phyloP scores from a whole-genome alignment of 1,284 basidiomycete species.

The Ustilago esculenta region DNA sequence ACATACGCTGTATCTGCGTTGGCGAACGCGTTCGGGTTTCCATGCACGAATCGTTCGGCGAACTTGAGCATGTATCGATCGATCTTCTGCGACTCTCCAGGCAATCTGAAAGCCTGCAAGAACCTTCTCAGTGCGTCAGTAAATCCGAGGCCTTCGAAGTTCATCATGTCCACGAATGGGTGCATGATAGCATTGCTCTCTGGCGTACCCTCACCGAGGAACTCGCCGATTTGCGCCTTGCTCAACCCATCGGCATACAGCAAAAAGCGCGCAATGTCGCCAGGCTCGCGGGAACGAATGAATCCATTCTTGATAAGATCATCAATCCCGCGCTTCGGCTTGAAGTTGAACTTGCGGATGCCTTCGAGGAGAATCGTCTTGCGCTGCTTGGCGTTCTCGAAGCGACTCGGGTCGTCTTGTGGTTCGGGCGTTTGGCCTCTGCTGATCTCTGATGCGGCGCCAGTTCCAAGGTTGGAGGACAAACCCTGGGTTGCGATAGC shows the following conservation, averaged over 20 bases:
- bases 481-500: constrained; percentile 5
- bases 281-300: constrained; percentile 79
- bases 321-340: constrained; percentile 86
- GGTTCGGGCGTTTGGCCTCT: constrained; percentile 32
- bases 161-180: constrained; percentile 67
- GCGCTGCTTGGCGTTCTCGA: constrained; percentile 95
- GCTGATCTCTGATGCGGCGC: constrained; percentile 16
- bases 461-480: constrained; percentile 7
- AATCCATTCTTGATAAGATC: constrained; percentile 90
- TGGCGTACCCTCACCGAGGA: constrained; percentile 75
- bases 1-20: constrained; percentile 67
- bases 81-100: constrained; percentile 67
- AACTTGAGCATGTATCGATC: constrained; percentile 68
- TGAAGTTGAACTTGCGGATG: constrained; percentile 97
- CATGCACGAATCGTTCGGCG: constrained; percentile 64
- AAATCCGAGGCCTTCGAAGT: constrained; percentile 62
- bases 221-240: constrained; percentile 97
- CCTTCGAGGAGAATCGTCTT: constrained; percentile 96
- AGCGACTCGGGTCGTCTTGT: constrained; percentile 86
- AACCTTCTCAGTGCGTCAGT: constrained; percentile 63
- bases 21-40: constrained; percentile 63
- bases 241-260: constrained; percentile 89
- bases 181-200: constrained; percentile 67
- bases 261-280: constrained; percentile 87
- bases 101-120: constrained; percentile 65